A percentile compares a stretch with the other conserved stretches of the same genome.
Conservation (phyloP, 768 basidiomycete species). For the Tephrocybe rancida region DNA sequence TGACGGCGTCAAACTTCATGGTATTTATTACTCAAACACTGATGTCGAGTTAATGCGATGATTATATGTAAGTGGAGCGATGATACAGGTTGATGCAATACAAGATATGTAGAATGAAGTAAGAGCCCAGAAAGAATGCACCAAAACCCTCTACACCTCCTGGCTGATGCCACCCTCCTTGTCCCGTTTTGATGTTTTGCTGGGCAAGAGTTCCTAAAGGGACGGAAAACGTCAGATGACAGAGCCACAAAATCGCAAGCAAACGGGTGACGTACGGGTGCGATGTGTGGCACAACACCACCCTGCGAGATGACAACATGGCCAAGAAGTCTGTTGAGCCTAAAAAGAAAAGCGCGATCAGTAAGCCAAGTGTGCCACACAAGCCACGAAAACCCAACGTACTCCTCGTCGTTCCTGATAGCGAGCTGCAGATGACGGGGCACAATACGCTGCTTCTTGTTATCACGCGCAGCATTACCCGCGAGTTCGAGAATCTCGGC, state of each 20-base stretch:
- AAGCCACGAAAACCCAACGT: conserved; percentile 11
- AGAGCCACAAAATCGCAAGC: not conserved
- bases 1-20: no score
- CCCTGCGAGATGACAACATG: conserved; percentile 85
- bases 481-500: conserved; percentile 94
- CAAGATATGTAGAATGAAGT: conserved; percentile 17
- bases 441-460: conserved; percentile 93
- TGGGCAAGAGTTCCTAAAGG: conserved; percentile 40
- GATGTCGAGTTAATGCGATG: conserved; percentile 9
- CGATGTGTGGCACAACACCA: conserved; percentile 79
- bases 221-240: not conserved
- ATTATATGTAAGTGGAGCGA: conserved; percentile 17
- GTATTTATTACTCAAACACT: no score
- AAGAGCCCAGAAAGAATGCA: conserved; percentile 15
- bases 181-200: conserved; percentile 44
- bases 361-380: not conserved
- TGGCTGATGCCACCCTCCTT: conserved; percentile 47
- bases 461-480: conserved; percentile 81
- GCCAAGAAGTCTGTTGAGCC: conserved; percentile 77
- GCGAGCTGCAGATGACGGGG: conserved; percentile 92
- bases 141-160: conserved; percentile 39
- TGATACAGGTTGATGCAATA: conserved; percentile 28
- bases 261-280: conserved; percentile 34
- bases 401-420: conserved; percentile 91
- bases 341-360: conserved; percentile 17